These are phyloP conservation scores for Phaffia australis DNA, from an alignment of 768 basidiomycete genomes.

Conservation along the genomic window DNA sequence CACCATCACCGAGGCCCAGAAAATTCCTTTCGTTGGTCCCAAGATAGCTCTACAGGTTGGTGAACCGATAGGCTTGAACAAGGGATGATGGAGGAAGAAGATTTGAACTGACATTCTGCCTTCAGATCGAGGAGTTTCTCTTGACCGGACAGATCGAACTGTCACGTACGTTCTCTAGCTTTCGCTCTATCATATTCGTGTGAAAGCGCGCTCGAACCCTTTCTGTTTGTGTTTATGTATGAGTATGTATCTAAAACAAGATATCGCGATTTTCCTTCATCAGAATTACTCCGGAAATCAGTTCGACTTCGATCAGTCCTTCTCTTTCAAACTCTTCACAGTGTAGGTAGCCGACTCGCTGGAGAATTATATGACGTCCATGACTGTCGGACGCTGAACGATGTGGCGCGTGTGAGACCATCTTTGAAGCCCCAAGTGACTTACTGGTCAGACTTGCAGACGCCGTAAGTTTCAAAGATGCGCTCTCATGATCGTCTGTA, in stretches of 20 bases:
- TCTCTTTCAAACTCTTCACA: constrained; percentile 54
- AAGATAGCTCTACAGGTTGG: constrained; percentile 40
- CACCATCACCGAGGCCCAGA: constrained; percentile 23
- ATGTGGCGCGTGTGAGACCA: constrained; percentile 45
- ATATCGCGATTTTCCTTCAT: background rate
- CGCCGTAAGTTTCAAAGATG: constrained; percentile 38
- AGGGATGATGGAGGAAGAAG: too few species aligned
- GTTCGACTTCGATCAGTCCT: constrained; percentile 51
- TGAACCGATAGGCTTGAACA: too few species aligned
- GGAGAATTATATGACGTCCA: constrained; percentile 50
- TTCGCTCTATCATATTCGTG: too few species aligned
- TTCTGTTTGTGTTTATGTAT: too few species aligned
- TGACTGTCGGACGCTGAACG: constrained; percentile 56
- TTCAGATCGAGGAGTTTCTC: constrained; percentile 54
- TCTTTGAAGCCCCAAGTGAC: constrained; percentile 49
- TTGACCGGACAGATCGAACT: background rate
- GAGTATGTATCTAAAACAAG: too few species aligned
- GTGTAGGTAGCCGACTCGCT: constrained; percentile 63
- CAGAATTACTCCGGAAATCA: constrained; percentile 46
- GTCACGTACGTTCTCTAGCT: background rate
- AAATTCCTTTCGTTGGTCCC: constrained; percentile 40
- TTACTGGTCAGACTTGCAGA: constrained; percentile 45
- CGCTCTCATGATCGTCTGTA: background rate
- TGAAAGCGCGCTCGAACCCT: too few species aligned
- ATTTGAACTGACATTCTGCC: too few species aligned